Percentiles rank a stretch among this genome's conserved stretches.
Conservation (phyloP, 2,329 filamentous ascomycete genomes). For the Leptodontidium sp. region DNA sequence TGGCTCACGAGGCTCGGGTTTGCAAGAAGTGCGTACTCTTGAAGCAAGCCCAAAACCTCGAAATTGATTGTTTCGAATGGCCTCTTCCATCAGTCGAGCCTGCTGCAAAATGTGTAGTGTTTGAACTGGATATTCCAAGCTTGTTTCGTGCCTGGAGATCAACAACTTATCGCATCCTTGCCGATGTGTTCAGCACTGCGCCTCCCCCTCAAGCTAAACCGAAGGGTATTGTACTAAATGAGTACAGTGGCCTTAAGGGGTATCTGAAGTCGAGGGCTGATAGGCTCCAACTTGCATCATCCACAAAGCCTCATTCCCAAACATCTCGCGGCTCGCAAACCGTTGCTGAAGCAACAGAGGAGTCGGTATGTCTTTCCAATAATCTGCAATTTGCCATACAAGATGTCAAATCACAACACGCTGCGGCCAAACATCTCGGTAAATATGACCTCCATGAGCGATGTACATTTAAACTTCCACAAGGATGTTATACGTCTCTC, state of each 20-base stretch:
- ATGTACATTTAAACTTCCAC: constrained; percentile 54
- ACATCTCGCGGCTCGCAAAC: constrained; percentile 48
- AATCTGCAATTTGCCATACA: constrained; percentile 53
- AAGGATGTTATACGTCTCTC: constrained; percentile 34
- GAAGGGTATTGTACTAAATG: constrained; percentile 19
- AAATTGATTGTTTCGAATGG: constrained; percentile 63
- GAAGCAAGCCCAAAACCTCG: constrained; percentile 48
- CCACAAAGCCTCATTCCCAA: constrained; percentile 24
- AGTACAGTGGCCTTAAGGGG: constrained; percentile 21
- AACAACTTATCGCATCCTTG: constrained; percentile 52
- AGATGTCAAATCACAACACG: constrained; percentile 42
- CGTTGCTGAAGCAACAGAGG: constrained; percentile 43
- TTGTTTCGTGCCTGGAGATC: constrained; percentile 59
- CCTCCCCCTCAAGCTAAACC: constrained; percentile 16
- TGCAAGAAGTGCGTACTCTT: constrained; percentile 51
- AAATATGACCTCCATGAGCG: constrained; percentile 40
- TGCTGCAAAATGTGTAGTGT: constrained; percentile 56
- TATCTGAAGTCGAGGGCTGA: constrained; percentile 14
- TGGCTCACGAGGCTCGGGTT: background rate
- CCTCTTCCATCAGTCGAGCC: constrained; percentile 54
- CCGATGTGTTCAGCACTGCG: constrained; percentile 48
- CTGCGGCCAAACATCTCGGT: constrained; percentile 30
- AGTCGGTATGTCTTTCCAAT: constrained; percentile 55
- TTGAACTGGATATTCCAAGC: constrained; percentile 58
- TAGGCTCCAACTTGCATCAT: constrained; percentile 36